phyloP scores from a whole-genome alignment of 495 filamentous ascomycete genomes.

The Talaromyces borbonicus region DNA sequence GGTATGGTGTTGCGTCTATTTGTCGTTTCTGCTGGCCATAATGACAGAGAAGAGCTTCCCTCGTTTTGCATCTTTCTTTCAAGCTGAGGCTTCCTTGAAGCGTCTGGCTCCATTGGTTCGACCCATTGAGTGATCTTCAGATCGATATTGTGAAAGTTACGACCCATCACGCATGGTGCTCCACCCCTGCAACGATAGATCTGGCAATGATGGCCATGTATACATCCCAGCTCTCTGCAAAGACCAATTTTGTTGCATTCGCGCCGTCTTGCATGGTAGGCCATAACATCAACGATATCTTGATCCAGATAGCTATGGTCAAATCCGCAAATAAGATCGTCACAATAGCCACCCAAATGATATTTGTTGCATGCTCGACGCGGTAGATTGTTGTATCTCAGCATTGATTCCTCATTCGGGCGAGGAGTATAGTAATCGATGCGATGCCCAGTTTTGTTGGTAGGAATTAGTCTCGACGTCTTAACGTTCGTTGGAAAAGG shows the following conservation, averaged over 20 bases:
- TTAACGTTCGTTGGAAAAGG: slow-evolving; percentile 18
- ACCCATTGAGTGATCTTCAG: slow-evolving; percentile 22
- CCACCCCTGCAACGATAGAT: slow-evolving; percentile 27
- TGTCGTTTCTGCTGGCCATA: no score
- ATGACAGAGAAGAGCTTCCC: no score
- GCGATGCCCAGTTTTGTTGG: slow-evolving; percentile 36
- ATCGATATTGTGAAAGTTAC: slow-evolving; percentile 22
- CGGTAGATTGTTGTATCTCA: slow-evolving; percentile 24
- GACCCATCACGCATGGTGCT: slow-evolving; percentile 21
- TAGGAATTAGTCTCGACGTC: slow-evolving; percentile 24
- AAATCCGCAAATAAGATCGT: slow-evolving; percentile 25
- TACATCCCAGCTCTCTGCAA: slow-evolving; percentile 35
- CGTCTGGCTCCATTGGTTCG: slow-evolving; percentile 9
- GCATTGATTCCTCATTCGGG: slow-evolving; percentile 18
- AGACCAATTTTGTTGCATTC: slow-evolving; percentile 21
- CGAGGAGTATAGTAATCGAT: slow-evolving; percentile 28
- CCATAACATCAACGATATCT: slow-evolving; percentile 22
- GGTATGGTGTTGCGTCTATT: no score
- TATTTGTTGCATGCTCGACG: slow-evolving; percentile 34
- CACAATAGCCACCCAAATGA: slow-evolving; percentile 31
- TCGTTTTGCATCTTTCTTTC: background rate
- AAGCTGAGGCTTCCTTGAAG: no score
- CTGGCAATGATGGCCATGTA: slow-evolving; percentile 37
- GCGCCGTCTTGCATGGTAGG: slow-evolving; percentile 28
- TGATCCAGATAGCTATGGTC: slow-evolving; percentile 30